These are phyloP conservation scores for Thermothielavioides terrestris DNA, from an alignment of 495 filamentous ascomycete genomes.

Conservation along the genomic window DNA sequence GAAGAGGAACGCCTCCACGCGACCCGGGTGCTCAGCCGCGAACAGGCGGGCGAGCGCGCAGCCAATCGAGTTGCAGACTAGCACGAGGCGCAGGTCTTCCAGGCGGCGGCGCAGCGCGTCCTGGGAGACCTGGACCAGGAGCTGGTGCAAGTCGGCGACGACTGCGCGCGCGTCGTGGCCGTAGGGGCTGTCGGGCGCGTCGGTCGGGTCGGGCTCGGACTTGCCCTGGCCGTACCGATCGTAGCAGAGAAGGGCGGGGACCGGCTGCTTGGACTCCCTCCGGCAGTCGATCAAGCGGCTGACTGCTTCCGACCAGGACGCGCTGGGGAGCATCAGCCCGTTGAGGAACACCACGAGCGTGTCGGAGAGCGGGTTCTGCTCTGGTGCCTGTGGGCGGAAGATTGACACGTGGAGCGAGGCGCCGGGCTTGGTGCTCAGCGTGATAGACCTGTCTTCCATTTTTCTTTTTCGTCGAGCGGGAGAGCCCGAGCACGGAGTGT, in stretches of 20 bases:
- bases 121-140: conserved; percentile 36
- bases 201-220: conserved; percentile 47
- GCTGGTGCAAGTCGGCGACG: conserved; percentile 43
- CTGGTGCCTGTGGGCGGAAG: not conserved
- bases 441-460: conserved; percentile 15
- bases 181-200: conserved; percentile 37
- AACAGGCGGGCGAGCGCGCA: conserved; percentile 51
- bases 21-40: conserved; percentile 36
- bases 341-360: conserved; percentile 55
- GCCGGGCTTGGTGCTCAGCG: conserved; percentile 17
- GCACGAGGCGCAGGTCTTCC: conserved; percentile 26
- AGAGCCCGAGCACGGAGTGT: too few relatives aligned
- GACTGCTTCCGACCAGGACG: conserved; percentile 42
- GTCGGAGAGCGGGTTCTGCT: conserved; percentile 12
- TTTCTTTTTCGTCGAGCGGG: too few relatives aligned
- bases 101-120: conserved; percentile 1
- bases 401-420: conserved; percentile 15
- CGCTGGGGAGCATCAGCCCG: conserved; percentile 47
- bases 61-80: conserved; percentile 53
- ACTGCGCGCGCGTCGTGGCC: conserved; percentile 45
- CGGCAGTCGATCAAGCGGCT: conserved; percentile 29
- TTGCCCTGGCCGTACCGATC: conserved; percentile 58
- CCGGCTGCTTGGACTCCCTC: conserved; percentile 23
- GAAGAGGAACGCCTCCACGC: conserved; percentile 42
- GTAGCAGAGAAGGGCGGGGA: conserved; percentile 45